Base-by-base conservation (phyloP, 1,139 yeast genomes). In the Diutina siamensis region DNA sequence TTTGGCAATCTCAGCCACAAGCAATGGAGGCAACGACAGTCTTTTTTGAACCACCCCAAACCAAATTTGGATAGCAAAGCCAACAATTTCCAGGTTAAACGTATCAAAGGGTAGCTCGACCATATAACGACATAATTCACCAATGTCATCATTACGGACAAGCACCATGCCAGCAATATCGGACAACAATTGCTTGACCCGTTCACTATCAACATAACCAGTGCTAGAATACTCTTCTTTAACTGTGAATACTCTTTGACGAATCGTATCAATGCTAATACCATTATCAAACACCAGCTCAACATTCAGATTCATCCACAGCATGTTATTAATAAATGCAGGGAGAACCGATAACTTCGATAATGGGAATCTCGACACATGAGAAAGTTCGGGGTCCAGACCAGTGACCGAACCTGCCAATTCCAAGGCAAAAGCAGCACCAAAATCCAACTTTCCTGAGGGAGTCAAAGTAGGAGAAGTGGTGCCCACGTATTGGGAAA, bases 381-480 rank as follows among this genome's bases (percentile, higher is more conserved):
- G 53, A 2, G 47, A 42, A 46, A 73, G 62, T 53, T 82, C 89
- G 49, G 77, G 70, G 54, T 87, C 94, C 41, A 71, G 72, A 21
- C 80, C 71, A 17, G 81, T 65, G 20, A 86, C 75, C 5, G 75
- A 62, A 2, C 94, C 92, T 1, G 95, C 94, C 80, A 87, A 75
- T 53, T 86, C 94, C 50, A 88, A 66, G 0, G 97, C 97, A 69
- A 92, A 86, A 0, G 94, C 81, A 47, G 85, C 82, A 40, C 96
- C 97, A 57, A 75, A 80, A 48, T 84, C 82, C 40, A 85, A 73
- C 47, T 65, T 66, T 36, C 56, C 55, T 33, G 51, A 53, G 3
- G 88, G 72, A 12, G 88, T 76, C 12, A 22, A 22, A 2, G 17
- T 10, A 3, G 28, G 40, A 2, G 31, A 4, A 3, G 31, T n/a